Evolutionary conservation across 2,329 filamentous ascomycete genomes (phyloP).

Genomic region (Exophiala oligosperma): DNA sequence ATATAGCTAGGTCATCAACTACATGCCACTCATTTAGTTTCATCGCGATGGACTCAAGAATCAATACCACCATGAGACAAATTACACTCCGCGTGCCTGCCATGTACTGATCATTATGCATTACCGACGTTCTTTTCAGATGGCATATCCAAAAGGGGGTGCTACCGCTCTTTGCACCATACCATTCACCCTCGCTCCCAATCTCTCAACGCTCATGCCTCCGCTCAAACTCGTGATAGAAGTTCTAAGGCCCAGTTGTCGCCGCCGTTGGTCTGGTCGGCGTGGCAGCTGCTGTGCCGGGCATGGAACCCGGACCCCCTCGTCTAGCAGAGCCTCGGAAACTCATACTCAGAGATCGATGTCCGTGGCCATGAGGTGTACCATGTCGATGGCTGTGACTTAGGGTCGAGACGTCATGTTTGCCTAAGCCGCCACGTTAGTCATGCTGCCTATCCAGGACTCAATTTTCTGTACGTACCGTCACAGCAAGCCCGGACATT

Average conservation of each 20-base stretch:
- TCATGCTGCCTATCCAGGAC: not conserved
- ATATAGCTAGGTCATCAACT: not conserved
- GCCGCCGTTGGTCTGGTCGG: not conserved
- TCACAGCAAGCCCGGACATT: constrained; percentile 97
- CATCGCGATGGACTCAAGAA: not conserved
- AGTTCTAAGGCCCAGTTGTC: not conserved
- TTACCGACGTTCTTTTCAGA: not conserved
- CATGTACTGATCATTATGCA: not conserved
- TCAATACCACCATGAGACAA: not conserved
- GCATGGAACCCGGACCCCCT: constrained; percentile 17
- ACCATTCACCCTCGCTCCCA: not conserved
- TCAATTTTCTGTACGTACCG: constrained; percentile 58
- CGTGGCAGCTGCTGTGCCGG: constrained; percentile 6
- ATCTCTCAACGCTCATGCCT: not conserved
- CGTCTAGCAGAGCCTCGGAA: constrained; percentile 21
- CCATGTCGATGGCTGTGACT: constrained; percentile 25
- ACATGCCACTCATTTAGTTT: not conserved
- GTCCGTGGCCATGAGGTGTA: constrained; percentile 8
- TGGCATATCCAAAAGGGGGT: not conserved
- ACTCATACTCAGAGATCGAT: constrained; percentile 24
- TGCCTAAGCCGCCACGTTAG: constrained; percentile 20
- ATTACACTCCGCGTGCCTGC: not conserved
- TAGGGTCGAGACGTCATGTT: constrained; percentile 29
- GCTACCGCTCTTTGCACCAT: not conserved
- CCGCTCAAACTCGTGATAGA: not conserved